These are phyloP conservation scores for Coniochaeta hoffmannii DNA, from an alignment of 2,329 filamentous ascomycete species.

Conservation along the genomic window DNA sequence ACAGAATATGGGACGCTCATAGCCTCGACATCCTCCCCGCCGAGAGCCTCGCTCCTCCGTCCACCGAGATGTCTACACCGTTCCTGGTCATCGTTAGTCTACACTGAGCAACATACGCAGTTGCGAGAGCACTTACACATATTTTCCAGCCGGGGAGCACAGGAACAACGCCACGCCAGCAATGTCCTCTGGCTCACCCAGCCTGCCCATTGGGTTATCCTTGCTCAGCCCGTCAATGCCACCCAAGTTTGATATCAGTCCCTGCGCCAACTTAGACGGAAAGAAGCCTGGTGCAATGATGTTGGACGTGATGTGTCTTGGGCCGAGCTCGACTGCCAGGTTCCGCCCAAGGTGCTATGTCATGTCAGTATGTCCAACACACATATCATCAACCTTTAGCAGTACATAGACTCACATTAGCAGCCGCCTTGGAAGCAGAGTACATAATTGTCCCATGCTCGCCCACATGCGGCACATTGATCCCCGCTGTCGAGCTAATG, in stretches of 20 bases:
- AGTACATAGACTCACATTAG: constrained; percentile 19
- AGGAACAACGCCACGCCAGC: constrained; percentile 53
- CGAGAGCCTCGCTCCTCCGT: constrained; percentile 23
- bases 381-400: background rate
- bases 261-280: constrained; percentile 59
- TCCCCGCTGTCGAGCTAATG: constrained; percentile 59
- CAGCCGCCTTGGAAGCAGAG: constrained; percentile 62
- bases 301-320: constrained; percentile 57
- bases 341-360: constrained; percentile 50
- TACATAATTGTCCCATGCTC: constrained; percentile 58
- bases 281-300: constrained; percentile 61
- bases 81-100: constrained; percentile 18
- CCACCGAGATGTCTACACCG: constrained; percentile 27
- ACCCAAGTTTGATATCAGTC: constrained; percentile 54
- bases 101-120: background rate
- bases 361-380: background rate
- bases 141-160: constrained; percentile 41
- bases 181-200: constrained; percentile 53
- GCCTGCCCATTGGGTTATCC: constrained; percentile 43
- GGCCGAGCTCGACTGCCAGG: constrained; percentile 62
- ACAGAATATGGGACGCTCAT: constrained; percentile 4
- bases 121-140: constrained; percentile 31
- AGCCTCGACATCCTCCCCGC: constrained; percentile 20
- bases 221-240: constrained; percentile 44
- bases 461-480: constrained; percentile 52